Evolutionary conservation across 2,329 filamentous ascomycete species (phyloP).

Genomic region (Lachnellula arida): DNA sequence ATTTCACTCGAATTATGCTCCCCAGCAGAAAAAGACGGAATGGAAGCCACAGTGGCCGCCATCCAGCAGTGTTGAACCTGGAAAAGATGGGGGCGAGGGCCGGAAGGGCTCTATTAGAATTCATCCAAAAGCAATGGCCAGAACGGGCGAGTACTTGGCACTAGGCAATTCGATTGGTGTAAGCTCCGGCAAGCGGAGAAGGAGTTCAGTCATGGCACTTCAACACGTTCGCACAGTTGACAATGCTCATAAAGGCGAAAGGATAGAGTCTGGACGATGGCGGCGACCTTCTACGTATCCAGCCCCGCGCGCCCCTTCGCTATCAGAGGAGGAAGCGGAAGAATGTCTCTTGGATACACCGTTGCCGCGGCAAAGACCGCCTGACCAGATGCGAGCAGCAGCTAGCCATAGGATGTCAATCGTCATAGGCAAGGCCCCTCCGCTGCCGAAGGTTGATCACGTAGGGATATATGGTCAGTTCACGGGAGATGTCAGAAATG

Average conservation of each 20-base stretch:
- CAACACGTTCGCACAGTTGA: constrained; percentile 19
- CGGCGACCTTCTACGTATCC: constrained; percentile 20
- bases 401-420: neutral
- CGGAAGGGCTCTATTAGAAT: neutral
- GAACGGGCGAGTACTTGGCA: neutral
- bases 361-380: neutral
- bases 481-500: constrained; percentile 7
- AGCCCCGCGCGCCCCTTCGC: constrained; percentile 6
- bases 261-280: constrained; percentile 4
- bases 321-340: neutral
- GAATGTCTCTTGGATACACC: neutral
- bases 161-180: neutral
- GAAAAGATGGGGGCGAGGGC: neutral
- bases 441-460: constrained; percentile 6
- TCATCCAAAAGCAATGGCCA: constrained; percentile 1
- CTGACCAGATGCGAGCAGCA: neutral
- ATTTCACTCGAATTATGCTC: neutral
- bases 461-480: constrained; percentile 14
- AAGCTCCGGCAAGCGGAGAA: constrained; percentile 12
- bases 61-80: neutral
- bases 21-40: neutral
- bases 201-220: constrained; percentile 8
- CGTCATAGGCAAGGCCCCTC: constrained; percentile 7
- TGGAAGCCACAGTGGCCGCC: neutral
- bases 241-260: constrained; percentile 16